Evolutionary conservation across 2,329 filamentous ascomycete genomes (phyloP), one percentile per base, ranked within the genome.

Genomic region (Atkinsonella texensis): DNA sequence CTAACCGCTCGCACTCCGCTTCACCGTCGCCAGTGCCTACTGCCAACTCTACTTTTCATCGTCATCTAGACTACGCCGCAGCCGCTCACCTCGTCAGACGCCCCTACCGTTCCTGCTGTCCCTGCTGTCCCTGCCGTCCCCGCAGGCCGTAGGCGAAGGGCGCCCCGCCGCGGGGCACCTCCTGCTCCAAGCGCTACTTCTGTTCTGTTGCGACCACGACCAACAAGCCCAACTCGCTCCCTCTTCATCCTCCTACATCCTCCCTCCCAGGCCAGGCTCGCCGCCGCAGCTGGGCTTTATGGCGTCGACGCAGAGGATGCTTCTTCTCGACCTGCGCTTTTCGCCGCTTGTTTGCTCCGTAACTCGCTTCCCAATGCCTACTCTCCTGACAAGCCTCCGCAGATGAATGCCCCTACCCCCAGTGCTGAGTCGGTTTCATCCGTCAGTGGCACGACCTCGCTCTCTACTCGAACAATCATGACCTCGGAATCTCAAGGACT

Each of bases 381-480:
- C 32, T 48, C 28, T 51, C 12, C 13, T 49, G 23, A 60, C 57
- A 50, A 57, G 56, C 54, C 58, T 57, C 64, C 62, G 53, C 63
- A 66, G 56, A 64, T 67, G 60, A 67, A 60, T 52, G 62, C 64
- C 50, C 59, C 62, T 52, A 65, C 65, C 53, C 56, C 65, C 55
- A 70, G 72, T 58, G 64, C 68, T 62, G 72, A 74, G 50, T 74
- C 70, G 60, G 58, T 73, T 52, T 75, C 73, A 49, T 73, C 74
- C 54, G 67, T 68, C 49, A 73, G 74, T 54, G 70, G 68, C 51
- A 65, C 64, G 55, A 67, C 70, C 8, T 65, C 70, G n/a, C 62
- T 67, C 50, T 72, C 70, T 53, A 65, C 65, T 47, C 69, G 70
- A 55, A 73, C 72, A 40, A 72, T 72, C 44, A 73, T 75, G 68